Evolutionary conservation across 176 grass and related monocot genomes (phyloP).

Genomic region (Oryza meridionalis): DNA sequence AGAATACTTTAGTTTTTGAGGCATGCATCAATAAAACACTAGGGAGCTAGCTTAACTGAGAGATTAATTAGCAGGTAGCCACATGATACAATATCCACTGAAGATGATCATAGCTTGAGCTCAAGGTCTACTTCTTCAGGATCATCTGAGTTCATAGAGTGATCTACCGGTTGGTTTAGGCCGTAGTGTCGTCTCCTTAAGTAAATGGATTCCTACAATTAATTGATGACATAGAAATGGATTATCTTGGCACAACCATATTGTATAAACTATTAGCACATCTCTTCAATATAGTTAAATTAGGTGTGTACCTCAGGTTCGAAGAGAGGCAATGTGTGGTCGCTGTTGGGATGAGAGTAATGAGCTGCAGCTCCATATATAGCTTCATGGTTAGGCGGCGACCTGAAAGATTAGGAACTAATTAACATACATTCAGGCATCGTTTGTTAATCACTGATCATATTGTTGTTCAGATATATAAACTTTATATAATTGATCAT

Average conservation of each 20-base stretch:
- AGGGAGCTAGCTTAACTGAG: constrained; percentile 7
- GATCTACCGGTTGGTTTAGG: constrained; percentile 28
- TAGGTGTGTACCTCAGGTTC: constrained; percentile 26
- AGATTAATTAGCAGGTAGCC: not conserved
- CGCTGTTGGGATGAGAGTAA: constrained; percentile 32
- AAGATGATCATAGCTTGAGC: constrained; percentile 50
- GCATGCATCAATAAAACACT: not conserved
- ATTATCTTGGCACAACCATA: not conserved
- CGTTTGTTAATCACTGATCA: not conserved
- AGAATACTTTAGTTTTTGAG: not conserved
- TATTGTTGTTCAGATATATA: not conserved
- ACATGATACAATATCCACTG: not conserved
- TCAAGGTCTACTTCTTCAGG: constrained; percentile 56
- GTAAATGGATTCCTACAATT: constrained; percentile 28
- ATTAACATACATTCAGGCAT: not conserved
- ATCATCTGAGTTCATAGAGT: constrained; percentile 34
- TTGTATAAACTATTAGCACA: no score
- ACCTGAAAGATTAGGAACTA: constrained; percentile 25
- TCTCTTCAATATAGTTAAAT: not conserved
- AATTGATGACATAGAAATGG: not conserved
- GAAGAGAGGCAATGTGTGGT: constrained; percentile 46
- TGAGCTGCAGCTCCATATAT: constrained; percentile 24
- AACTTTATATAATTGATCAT: not conserved
- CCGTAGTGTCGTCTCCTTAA: constrained; percentile 34
- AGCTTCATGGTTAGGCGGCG: constrained; percentile 16